Conservation (phyloP, 345 rosid genomes). For the Xanthoceras sorbifolium region DNA sequence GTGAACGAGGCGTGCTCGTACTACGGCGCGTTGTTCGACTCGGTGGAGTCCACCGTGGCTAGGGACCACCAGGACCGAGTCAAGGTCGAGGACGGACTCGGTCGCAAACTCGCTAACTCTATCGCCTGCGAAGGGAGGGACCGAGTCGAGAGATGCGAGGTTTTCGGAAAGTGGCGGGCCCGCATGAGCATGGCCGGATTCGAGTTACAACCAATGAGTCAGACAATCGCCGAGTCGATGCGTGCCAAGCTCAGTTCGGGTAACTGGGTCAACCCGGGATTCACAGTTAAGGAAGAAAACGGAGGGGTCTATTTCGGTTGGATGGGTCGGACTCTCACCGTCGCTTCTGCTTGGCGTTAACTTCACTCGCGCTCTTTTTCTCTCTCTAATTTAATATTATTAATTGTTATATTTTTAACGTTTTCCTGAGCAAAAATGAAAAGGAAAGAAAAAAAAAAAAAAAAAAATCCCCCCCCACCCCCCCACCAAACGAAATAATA, state of each 20-base stretch:
- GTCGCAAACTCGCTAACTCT: slow-evolving; percentile 68
- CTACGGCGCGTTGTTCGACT: slow-evolving; percentile 79
- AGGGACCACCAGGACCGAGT: slow-evolving; percentile 45
- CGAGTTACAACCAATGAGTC: slow-evolving; percentile 54
- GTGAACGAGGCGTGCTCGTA: slow-evolving; percentile 54
- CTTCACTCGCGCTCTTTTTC: slow-evolving; percentile 25
- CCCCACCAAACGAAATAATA: slow-evolving; percentile 38
- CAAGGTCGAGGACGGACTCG: slow-evolving; percentile 66
- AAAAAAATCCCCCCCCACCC: too few species aligned
- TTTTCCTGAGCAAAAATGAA: slow-evolving; percentile 46
- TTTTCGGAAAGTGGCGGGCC: slow-evolving; percentile 95
- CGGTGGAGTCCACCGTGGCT: slow-evolving; percentile 60
- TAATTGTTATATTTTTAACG: slow-evolving; percentile 41
- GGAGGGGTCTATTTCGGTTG: slow-evolving; percentile 91
- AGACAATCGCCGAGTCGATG: slow-evolving; percentile 58
- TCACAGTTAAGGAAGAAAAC: slow-evolving; percentile 72
- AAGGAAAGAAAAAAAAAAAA: slow-evolving; percentile 22
- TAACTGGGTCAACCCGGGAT: slow-evolving; percentile 60
- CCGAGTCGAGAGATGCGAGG: slow-evolving; percentile 90
- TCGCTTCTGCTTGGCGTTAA: slow-evolving; percentile 98
- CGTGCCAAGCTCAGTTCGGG: slow-evolving; percentile 46
- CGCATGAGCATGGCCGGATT: slow-evolving; percentile 97
- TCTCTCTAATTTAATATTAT: slow-evolving; percentile 27
- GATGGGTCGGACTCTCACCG: slow-evolving; percentile 85
- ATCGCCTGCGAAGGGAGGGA: slow-evolving; percentile 87